Conservation (phyloP, 2,329 filamentous ascomycete genomes). For the Exophiala spinifera region DNA sequence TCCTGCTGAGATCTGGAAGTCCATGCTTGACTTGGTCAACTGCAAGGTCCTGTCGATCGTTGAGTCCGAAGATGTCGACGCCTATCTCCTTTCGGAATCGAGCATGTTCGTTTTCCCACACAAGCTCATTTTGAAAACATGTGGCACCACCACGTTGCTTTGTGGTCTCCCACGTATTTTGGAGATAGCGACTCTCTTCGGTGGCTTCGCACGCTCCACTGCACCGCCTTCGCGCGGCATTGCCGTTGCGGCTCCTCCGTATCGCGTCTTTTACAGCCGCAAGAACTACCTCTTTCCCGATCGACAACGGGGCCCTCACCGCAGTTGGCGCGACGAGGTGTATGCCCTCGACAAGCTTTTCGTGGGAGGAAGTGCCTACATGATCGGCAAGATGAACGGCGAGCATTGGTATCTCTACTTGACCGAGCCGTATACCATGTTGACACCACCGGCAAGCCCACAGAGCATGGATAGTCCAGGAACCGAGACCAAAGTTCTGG, state of each 20-base stretch:
- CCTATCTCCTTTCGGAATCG: conserved; percentile 94
- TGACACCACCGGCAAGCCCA: conserved; percentile 82
- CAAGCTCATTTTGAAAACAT: conserved; percentile 98
- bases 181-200: conserved; percentile 82
- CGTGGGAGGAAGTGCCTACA: conserved; percentile 89
- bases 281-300: conserved; percentile 98
- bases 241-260: conserved; percentile 76
- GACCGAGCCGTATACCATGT: conserved; percentile 74
- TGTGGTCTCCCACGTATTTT: conserved; percentile 85
- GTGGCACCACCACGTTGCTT: conserved; percentile 90
- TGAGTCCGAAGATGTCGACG: conserved; percentile 89
- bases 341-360: conserved; percentile 90
- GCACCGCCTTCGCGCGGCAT: conserved; percentile 64
- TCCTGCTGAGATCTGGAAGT: conserved; percentile 80
- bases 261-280: conserved; percentile 96
- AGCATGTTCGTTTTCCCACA: conserved; percentile 99
- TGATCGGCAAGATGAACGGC: conserved; percentile 99
- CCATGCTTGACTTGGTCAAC: conserved; percentile 96
- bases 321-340: conserved; percentile 97
- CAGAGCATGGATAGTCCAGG: conserved; percentile 44
- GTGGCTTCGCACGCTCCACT: conserved; percentile 82
- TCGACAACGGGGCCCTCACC: conserved; percentile 88
- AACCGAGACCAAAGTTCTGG: conserved; percentile 58
- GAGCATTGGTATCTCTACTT: conserved; percentile 99
- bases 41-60: conserved; percentile 97